phyloP scores from a whole-genome alignment of 2,329 filamentous ascomycete genomes.

The Diplodia seriata region DNA sequence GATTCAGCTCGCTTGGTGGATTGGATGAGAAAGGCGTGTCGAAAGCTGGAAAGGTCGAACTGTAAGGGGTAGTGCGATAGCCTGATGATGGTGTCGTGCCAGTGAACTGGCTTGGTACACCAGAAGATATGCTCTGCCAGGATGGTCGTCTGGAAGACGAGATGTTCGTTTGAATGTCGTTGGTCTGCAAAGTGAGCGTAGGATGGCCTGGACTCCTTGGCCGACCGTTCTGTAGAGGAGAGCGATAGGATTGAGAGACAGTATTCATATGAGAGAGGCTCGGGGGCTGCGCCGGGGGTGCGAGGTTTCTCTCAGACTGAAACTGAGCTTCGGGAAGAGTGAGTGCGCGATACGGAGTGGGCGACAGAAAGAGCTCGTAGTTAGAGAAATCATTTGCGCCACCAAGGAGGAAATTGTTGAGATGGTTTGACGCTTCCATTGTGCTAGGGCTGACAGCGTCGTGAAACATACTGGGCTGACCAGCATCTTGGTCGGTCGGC shows the following conservation, averaged over 20 bases:
- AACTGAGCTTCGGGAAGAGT: background rate
- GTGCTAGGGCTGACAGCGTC: no score
- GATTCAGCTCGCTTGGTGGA: background rate
- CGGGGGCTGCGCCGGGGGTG: background rate
- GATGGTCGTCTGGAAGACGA: constrained; percentile 2
- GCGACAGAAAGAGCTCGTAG: background rate
- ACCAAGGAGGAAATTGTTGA: background rate
- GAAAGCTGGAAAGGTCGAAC: background rate
- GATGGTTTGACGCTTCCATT: no score
- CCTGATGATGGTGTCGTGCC: background rate
- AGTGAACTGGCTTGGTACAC: background rate
- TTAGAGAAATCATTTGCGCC: background rate
- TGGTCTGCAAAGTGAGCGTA: background rate
- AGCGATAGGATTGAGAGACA: background rate
- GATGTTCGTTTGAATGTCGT: background rate
- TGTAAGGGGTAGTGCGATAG: background rate
- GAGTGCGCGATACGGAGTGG: background rate
- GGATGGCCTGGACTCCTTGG: background rate
- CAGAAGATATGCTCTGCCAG: background rate
- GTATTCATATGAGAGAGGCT: background rate
- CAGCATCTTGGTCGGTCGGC: background rate
- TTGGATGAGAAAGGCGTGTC: background rate
- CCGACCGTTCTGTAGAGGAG: no score
- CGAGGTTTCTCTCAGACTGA: background rate
- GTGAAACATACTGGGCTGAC: no score